Base-by-base conservation (phyloP, 2,329 filamentous ascomycete species). In the Fusarium tjaetaba region DNA sequence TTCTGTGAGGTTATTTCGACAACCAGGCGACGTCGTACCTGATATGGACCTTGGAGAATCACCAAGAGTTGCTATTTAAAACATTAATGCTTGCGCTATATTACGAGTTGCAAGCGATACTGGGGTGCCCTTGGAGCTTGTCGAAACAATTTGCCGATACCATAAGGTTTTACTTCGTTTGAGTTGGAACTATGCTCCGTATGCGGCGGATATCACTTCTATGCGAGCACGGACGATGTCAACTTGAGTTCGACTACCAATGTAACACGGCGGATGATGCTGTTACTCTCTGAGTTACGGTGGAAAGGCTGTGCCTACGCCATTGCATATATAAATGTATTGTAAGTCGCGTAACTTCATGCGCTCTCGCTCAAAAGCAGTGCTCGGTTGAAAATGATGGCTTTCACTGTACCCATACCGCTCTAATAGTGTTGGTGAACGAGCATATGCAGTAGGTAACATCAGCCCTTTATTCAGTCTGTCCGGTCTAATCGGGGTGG, bases 91-190 rank as follows among this genome's bases (percentile, higher is more conserved):
- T 64, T 70, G 24, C 24, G 18, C 46, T 58, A 57, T 51, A 65
- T 70, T 53, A 58, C 36, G 24, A 53, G 28, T 59, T 45, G 13
- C 39, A 30, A 32, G 39, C 34, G 43, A 46, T 38, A 32, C 51
- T 43, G 34, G 38, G 41, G 41, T 26, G 42, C 41, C 51, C 59
- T 70, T 65, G 41, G 32, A 42, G 32, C 22, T 45, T n/a, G 38
- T 53, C 36, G 45, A 67, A 70, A 73, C 71, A 66, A 70, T 43
- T 57, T 70, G 66, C 64, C 55, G 61, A 57, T 39, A 51, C 38
- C n/a, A n/a, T 51, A 62, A 56, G 71, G 57, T 42, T 61, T 24
- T n/a, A 22, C 26, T 46, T 46, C 20, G 26, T 22, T 26, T 57
- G 38, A 55, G 61, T 41, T 64, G 39, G 42, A 49, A 36, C 49